Evolutionary conservation across 805 yeast species (phyloP), one percentile per base, ranked within the genome.

Genomic region (Yarrowia sp.): DNA sequence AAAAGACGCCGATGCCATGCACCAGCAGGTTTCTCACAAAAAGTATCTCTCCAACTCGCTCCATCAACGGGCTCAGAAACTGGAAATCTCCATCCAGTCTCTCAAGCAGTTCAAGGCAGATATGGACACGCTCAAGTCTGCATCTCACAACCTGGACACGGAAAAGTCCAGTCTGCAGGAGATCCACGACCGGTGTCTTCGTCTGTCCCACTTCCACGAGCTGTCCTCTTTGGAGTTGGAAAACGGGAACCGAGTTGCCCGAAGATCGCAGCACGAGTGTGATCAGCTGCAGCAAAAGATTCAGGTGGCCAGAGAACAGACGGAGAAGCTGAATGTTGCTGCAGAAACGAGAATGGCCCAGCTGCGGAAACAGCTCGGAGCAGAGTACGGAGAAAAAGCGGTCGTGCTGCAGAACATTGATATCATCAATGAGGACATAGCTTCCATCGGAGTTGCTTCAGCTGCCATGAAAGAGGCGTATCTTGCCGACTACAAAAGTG

Each of bases 251-350:
- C 12, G 26, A 21, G 54, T 30, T 16, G 9, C 16, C 12, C 24
- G 54, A 19, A 32, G 54, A 21, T 30, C 38, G 2, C 38, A 48
- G 54, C 54, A 48, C 8, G 54, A 48, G 7, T 48, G 54, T 11
- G 58, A 51, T 19, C 58, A 33, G 41, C 10, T 33, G 21, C 41
- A 51, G n/a, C 41, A 51, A 10, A 51, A 51, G 30, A 51, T 51
- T 4, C 30, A 33, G 30, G 21, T 11, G 12, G 30, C n/a, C 1
- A 22, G 22, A n/a, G 10, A 14, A 4, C 40, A 51, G 16, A 33
- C 10, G 21, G 41, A n/a, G 17, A 51, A 48, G 19, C 12, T 32
- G 28, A 48, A 48, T n/a, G 4, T 6, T 10, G 16, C 38, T 2
- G 38, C 58, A 2, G 41, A 51, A 14, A 14, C 32, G 0, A 8